A percentile compares a stretch with the other conserved stretches of the same genome.
phyloP scores from a whole-genome alignment of 805 yeast species.

The Ascoidea rubescens region DNA sequence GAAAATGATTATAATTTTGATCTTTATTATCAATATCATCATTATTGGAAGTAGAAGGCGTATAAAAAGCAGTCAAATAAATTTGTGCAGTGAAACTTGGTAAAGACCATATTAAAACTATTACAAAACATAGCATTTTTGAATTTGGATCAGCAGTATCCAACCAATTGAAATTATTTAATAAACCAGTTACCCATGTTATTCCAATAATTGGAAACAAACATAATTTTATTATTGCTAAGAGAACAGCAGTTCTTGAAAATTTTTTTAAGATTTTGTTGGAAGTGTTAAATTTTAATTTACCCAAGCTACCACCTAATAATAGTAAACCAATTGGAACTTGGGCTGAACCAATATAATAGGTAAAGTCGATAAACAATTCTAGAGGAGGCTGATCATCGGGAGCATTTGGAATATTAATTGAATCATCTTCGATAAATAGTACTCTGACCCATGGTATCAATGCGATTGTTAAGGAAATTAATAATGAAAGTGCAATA shows the following conservation, averaged over 20 bases:
- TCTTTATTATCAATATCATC: not conserved
- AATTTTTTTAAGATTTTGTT: slow-evolving; percentile 53
- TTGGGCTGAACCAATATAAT: slow-evolving; percentile 74
- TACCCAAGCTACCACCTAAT: slow-evolving; percentile 80
- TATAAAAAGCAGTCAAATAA: slow-evolving; percentile 76
- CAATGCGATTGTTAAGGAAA: slow-evolving; percentile 59
- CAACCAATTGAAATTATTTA: slow-evolving; percentile 31
- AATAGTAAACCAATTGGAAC: slow-evolving; percentile 82
- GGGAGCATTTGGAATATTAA: slow-evolving; percentile 59
- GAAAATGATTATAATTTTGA: slow-evolving; percentile 15
- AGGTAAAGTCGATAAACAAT: slow-evolving; percentile 68
- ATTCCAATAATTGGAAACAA: slow-evolving; percentile 74
- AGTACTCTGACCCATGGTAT: slow-evolving; percentile 79
- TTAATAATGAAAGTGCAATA: slow-evolving; percentile 52
- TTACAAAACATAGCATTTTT: slow-evolving; percentile 54
- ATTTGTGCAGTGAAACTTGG: slow-evolving; percentile 87
- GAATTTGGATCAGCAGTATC: slow-evolving; percentile 41
- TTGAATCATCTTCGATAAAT: slow-evolving; percentile 35
- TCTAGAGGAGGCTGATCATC: slow-evolving; percentile 77
- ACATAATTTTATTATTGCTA: slow-evolving; percentile 47
- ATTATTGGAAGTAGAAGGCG: slow-evolving; percentile 35
- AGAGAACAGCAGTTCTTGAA: slow-evolving; percentile 43
- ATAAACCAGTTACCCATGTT: slow-evolving; percentile 45
- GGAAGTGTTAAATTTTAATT: slow-evolving; percentile 33
- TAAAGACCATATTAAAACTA: slow-evolving; percentile 61